Evolutionary conservation across 768 basidiomycete genomes (phyloP), one percentile per base, ranked within the genome.

Genomic region (Lactifluus subvellereus): DNA sequence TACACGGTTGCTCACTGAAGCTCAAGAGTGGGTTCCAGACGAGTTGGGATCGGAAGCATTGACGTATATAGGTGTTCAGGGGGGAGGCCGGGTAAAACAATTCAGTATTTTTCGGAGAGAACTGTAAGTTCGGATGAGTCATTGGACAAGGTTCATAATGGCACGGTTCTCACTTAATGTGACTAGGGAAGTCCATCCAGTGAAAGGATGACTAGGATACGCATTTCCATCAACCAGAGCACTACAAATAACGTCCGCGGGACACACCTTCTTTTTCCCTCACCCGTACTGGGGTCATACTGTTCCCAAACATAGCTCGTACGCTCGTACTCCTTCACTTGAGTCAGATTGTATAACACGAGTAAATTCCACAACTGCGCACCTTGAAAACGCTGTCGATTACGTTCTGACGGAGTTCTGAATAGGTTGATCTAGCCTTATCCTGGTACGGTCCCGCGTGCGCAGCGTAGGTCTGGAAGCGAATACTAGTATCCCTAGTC

Each of bases 261-360:
- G 43, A 22, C 69, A n/a, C 64, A 89, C 91, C 92, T 96, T 77
- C 95, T 76, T 71, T 80, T 80, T 2, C 95, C 95, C 72, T 92
- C 83, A 18, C 95, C 95, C 16, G 84, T 90, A 4, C 78, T 72
- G 1, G 93, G 78, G 72, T 98, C 88, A 72, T 98, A 98, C 74
- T 98, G 96, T 74, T 98, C 95, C 95, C 95, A 98, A 16, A 93
- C 92, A 72, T 93, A 96, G 4, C 94, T 94, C 4, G 94, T 97
- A 33, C 89, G 83, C 70, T 92, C 80, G 72, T 93, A 97, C 75
- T 97, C 93, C 91, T 94, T 67, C 14, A 54, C 33, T 53, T 45
- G 42, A 52, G 57, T 60, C 35, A 49, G 60, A n/a, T 27, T 10
- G 27, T 27, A 51, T 13, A 20, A 38, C 6, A 48, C 43, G 8